These are phyloP conservation scores for Sherardia arvensis DNA, from an alignment of 257 asterid genomes.

Conservation along the genomic window DNA sequence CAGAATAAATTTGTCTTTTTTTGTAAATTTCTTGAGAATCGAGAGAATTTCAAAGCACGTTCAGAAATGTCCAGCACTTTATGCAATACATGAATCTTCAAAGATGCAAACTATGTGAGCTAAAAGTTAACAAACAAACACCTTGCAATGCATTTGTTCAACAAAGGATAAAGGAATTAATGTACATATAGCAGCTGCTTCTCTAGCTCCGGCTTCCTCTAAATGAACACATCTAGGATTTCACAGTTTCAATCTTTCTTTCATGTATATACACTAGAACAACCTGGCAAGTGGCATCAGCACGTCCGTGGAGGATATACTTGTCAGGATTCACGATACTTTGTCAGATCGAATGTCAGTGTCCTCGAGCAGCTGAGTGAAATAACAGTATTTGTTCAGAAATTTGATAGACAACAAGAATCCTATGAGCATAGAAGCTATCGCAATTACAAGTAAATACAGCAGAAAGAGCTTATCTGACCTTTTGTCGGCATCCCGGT, in stretches of 20 bases:
- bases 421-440: neutral
- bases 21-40: too few species aligned
- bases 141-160: neutral
- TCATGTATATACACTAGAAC: conserved; percentile 1
- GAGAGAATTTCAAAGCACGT: neutral
- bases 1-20: too few species aligned
- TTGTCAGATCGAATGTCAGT: conserved; percentile 70
- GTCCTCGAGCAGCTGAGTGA: conserved; percentile 75
- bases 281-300: conserved; percentile 1
- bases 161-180: neutral
- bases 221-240: neutral
- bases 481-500: conserved; percentile 79
- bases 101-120: neutral
- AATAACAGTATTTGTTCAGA: neutral
- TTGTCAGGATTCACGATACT: conserved; percentile 53
- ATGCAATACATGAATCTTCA: neutral
- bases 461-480: conserved; percentile 20
- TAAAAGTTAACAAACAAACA: neutral
- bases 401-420: neutral
- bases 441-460: neutral
- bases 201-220: conserved; percentile 1
- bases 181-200: conserved; percentile 5
- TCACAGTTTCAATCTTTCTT: neutral
- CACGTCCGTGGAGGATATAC: neutral
- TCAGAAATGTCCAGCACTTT: neutral